phyloP scores from a whole-genome alignment of 768 basidiomycete genomes.

The Symmetrospora coprosmae region DNA sequence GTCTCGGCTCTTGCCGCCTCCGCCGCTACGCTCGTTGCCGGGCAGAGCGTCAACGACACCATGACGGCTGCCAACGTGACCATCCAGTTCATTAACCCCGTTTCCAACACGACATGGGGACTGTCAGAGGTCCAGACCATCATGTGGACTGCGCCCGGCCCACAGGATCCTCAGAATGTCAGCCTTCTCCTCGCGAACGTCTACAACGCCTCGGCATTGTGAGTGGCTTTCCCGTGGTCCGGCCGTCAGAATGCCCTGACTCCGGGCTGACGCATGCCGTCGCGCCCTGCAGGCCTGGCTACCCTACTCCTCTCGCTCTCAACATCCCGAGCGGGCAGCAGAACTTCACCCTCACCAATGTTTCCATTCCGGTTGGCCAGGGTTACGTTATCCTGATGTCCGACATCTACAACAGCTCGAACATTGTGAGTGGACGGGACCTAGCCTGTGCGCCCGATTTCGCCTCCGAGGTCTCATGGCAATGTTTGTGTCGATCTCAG shows the following conservation, averaged over 20 bases:
- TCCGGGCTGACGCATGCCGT: too few relatives aligned
- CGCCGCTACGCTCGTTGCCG: neutral
- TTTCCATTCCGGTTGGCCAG: constrained; percentile 3
- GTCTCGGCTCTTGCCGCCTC: neutral
- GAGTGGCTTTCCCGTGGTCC: too few relatives aligned
- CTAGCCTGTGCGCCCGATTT: neutral
- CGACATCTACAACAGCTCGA: constrained; percentile 16
- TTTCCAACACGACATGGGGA: neutral
- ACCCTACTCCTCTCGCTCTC: constrained; percentile 10
- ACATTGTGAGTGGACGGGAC: neutral
- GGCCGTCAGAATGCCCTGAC: too few relatives aligned
- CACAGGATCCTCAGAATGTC: constrained; percentile 12
- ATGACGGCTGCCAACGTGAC: neutral
- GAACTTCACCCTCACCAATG: neutral
- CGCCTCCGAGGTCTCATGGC: neutral
- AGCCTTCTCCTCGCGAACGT: constrained; percentile 5
- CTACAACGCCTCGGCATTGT: neutral
- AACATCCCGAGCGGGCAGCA: neutral
- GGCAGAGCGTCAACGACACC: neutral
- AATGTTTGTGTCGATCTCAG: neutral
- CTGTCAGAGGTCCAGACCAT: neutral
- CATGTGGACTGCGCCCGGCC: neutral
- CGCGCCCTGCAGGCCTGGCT: neutral
- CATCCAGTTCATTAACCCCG: neutral
- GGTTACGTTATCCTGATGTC: constrained; percentile 9